Evolutionary conservation across 208 protist genomes (phyloP).

Genomic region (Endotrypanum monterogeii): DNA sequence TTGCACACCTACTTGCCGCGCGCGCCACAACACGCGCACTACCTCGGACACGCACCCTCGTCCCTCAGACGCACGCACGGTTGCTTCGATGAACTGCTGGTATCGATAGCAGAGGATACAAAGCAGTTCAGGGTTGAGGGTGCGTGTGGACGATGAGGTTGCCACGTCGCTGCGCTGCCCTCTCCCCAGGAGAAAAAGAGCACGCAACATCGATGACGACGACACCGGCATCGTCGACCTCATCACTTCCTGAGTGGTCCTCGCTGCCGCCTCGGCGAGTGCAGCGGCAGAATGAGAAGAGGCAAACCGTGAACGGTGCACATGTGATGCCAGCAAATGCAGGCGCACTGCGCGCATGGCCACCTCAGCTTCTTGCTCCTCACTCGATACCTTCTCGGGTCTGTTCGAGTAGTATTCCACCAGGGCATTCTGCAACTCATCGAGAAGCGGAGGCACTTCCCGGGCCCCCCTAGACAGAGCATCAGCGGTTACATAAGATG

Average conservation of each 20-base stretch:
- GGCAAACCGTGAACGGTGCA: not conserved
- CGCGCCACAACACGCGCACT: slow-evolving; percentile 17
- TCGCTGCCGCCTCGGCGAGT: not conserved
- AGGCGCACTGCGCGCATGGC: slow-evolving; percentile 16
- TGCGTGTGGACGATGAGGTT: not conserved
- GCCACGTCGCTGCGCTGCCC: not conserved
- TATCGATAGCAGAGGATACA: slow-evolving; percentile 10
- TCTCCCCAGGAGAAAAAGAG: slow-evolving; percentile 5
- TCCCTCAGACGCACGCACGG: not conserved
- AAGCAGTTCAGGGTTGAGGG: not conserved
- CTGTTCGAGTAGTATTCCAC: not conserved
- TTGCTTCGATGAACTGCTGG: slow-evolving; percentile 5
- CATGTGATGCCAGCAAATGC: not conserved
- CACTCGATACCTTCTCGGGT: not conserved
- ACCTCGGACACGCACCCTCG: not conserved
- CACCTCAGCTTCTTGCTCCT: not conserved
- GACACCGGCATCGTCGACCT: not conserved
- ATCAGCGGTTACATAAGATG: not conserved
- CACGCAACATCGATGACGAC: slow-evolving; percentile 5
- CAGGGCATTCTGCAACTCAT: slow-evolving; percentile 2
- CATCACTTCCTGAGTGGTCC: not conserved
- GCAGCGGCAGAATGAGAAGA: not conserved
- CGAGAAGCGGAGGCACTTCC: not conserved
- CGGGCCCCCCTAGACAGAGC: not conserved
- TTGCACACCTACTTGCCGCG: slow-evolving; percentile 8